phyloP scores from a whole-genome alignment of 495 filamentous ascomycete genomes.

The Amphirosellinia nigrospora region DNA sequence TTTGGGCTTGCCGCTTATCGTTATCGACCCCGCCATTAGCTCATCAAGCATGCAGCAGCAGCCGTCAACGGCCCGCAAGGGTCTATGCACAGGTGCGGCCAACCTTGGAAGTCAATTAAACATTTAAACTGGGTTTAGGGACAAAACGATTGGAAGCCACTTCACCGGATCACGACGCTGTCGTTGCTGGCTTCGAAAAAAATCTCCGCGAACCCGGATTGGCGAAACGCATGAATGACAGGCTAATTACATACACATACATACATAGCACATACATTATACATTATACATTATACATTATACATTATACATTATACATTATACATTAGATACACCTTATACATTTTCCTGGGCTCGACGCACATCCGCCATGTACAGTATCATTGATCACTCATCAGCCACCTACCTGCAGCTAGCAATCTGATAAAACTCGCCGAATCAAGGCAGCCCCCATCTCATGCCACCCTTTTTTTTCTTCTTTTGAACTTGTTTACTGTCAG shows the following conservation, averaged over 20 bases:
- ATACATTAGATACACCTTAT: too few relatives aligned
- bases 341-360: too few relatives aligned
- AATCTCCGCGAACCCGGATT: conserved; percentile 20
- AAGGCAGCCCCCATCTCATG: conserved; percentile 12
- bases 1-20: conserved; percentile 20
- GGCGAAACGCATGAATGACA: conserved; percentile 17
- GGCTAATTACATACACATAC: conserved; percentile 16
- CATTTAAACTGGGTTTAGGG: neutral
- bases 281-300: neutral
- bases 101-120: neutral
- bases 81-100: conserved; percentile 4
- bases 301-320: neutral
- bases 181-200: conserved; percentile 1
- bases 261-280: conserved; percentile 16
- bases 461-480: conserved; percentile 12
- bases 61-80: conserved; percentile 17
- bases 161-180: conserved; percentile 19
- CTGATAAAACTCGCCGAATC: conserved; percentile 14
- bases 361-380: too few relatives aligned
- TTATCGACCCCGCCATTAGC: conserved; percentile 7
- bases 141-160: conserved; percentile 23
- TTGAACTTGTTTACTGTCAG: conserved; percentile 11
- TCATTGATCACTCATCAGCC: neutral
- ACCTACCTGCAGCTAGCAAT: conserved; percentile 12
- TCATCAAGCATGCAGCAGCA: neutral